Evolutionary conservation across 768 basidiomycete species (phyloP), one percentile per base, ranked within the genome.

Genomic region (Pleurotus salmoneostramineus): DNA sequence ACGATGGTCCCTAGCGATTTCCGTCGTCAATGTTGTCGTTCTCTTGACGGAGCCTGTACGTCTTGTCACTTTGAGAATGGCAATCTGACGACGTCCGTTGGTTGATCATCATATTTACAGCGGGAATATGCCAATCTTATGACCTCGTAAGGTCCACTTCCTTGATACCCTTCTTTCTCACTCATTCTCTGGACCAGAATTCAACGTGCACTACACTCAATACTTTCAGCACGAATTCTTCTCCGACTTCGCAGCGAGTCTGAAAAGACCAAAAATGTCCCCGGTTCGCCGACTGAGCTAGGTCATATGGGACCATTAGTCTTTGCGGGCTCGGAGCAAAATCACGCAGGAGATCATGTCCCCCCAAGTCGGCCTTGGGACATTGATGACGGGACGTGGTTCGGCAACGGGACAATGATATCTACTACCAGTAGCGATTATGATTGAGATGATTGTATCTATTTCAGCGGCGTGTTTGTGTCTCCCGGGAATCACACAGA

Each of bases 361-460:
- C n/a, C n/a, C n/a, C n/a, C n/a, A 54, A 42, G 37, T n/a, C 27
- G 52, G 14, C 52, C 52, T 40, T 54, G 52, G 52, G 27, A 54
- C 7, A 10, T 54, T 2, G 52, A 54, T n/a, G 52, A 54, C 43
- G 52, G 52, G 17, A 40, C 52, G 27, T 54, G 52, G 52, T 54
- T 54, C 12, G 52, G 52, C 12, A 37, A 54, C 27, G 50, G 50
- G 14, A 49, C 48, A 6, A 40, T 40, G 37, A 14, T 6, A 45
- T 45, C 44, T 15, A 45, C 6, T n/a, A 45, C 44, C 7, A 45
- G 44, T 45, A 45, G 44, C 17, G 44, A 45, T 6, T 40, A 40
- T 40, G 37, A 40, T 6, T 40, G 37, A 40, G n/a, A n/a, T n/a
- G n/a, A n/a, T n/a, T 40, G 37, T 14, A 40, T 40, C 37, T 6